Evolutionary conservation across 768 basidiomycete genomes (phyloP), one percentile per base, ranked within the genome.

Genomic region (Termitomyces sp.): DNA sequence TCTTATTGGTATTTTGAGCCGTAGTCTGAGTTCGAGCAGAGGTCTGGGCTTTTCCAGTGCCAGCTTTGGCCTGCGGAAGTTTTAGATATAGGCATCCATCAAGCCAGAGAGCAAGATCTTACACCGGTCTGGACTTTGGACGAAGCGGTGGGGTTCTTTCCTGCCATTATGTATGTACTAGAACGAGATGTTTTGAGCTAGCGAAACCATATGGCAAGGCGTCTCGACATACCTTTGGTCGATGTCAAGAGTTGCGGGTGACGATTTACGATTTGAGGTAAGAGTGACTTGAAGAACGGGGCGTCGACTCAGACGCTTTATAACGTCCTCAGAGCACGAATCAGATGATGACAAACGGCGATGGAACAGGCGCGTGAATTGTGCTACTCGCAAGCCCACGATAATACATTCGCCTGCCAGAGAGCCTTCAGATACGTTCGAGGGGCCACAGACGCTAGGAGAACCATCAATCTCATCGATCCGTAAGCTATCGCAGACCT

Each of bases 291-390:
- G 45, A 22, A 35, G 43, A 38, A 11, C 6, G 28, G 30, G 36
- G 26, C 11, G 20, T 49, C 24, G 20, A 44, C 22, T 11, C 33
- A 14, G 13, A 14, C 32, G 40, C 43, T 47, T 58, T 63, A 58
- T 60, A 61, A 32, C 45, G 18, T 47, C 33, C 30, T 52, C 26
- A 14, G 11, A 38, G 28, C 26, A 18, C 18, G 7, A 41, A 26
- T 52, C 54, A 38, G 28, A 46, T 28, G 51, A 44, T 16, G 38
- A 24, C 14, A 30, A 33, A 52, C 33, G 50, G 22, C n/a, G 8
- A 45, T 33, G n/a, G 26, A 41, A 43, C 33, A 45, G 26, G 8
- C 36, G 63, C 55, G 63, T 58, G 56, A 64, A 53, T 64, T 64
- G 56, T 60, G 63, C 63, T 35, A 62, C 50, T 64, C 30, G 61